phyloP scores from a whole-genome alignment of 2,329 filamentous ascomycete species.

The Sordariomycetes sp. region DNA sequence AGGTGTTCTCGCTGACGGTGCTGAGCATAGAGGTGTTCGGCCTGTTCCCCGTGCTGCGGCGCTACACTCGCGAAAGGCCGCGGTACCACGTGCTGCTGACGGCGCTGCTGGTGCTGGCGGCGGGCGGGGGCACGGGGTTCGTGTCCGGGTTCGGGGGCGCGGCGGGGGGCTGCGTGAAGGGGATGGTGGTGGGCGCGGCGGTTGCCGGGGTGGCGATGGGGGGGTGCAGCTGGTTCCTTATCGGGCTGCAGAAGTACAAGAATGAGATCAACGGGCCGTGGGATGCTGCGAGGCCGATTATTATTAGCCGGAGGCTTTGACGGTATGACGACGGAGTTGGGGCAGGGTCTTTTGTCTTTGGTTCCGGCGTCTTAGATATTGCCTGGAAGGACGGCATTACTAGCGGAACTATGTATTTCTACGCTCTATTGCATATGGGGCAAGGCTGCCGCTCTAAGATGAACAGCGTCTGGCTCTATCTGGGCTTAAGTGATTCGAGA shows the following conservation, averaged over 20 bases:
- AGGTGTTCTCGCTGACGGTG: constrained; percentile 89
- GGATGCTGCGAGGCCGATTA: constrained; percentile 88
- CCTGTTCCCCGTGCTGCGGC: constrained; percentile 92
- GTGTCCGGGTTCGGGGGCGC: constrained; percentile 30
- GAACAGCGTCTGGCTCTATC: no score
- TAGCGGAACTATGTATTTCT: no score
- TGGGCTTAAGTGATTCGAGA: no score
- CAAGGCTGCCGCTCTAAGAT: no score
- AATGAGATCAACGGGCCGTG: constrained; percentile 97
- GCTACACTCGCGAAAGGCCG: constrained; percentile 71
- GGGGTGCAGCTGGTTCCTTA: constrained; percentile 95
- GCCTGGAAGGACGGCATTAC: no score
- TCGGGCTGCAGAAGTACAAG: constrained; percentile 95
- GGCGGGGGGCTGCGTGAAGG: constrained; percentile 47
- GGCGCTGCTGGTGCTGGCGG: constrained; percentile 62
- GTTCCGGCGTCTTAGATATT: no score
- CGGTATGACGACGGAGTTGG: background rate
- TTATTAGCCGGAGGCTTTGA: constrained; percentile 53
- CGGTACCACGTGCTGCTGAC: constrained; percentile 80
- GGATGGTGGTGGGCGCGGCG: constrained; percentile 65
- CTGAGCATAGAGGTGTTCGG: constrained; percentile 98
- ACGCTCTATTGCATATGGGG: no score
- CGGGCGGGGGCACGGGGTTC: constrained; percentile 66
- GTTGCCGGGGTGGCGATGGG: constrained; percentile 74
- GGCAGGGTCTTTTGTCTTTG: background rate